Percentiles rank a stretch among this genome's conserved stretches.
These are phyloP conservation scores for Metschnikowia similis DNA, from an alignment of 805 yeast genomes.

Conservation along the genomic window DNA sequence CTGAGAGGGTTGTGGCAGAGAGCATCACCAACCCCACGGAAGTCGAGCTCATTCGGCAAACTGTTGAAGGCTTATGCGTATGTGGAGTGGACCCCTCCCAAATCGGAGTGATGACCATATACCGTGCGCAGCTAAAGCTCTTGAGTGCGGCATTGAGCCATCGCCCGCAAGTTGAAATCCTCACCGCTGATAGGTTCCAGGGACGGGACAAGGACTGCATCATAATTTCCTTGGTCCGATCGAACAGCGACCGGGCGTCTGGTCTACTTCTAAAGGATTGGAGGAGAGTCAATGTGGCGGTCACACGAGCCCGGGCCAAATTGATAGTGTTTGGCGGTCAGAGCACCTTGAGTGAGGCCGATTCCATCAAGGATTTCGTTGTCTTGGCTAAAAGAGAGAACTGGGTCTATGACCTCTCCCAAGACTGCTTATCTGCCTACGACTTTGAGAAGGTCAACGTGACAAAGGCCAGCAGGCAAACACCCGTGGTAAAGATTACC, in stretches of 20 bases:
- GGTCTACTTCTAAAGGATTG: slow-evolving; percentile 84
- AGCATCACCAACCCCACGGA: slow-evolving; percentile 72
- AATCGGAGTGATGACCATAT: slow-evolving; percentile 87
- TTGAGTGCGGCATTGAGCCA: slow-evolving; percentile 24
- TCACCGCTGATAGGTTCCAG: slow-evolving; percentile 94
- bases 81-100: slow-evolving; percentile 57
- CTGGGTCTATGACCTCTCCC: slow-evolving; percentile 64
- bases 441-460: slow-evolving; percentile 16
- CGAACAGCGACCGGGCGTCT: slow-evolving; percentile 59
- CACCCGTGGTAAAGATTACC: slow-evolving; percentile 4
- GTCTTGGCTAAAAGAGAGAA: slow-evolving; percentile 48
- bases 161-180: slow-evolving; percentile 55
- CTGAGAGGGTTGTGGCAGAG: slow-evolving; percentile 56
- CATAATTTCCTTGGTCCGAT: slow-evolving; percentile 82
- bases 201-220: slow-evolving; percentile 94
- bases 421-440: slow-evolving; percentile 37
- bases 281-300: slow-evolving; percentile 91
- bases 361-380: slow-evolving; percentile 57
- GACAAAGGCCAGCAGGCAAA: slow-evolving; percentile 2
- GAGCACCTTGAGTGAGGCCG: slow-evolving; percentile 50
- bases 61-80: slow-evolving; percentile 51
- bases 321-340: slow-evolving; percentile 79
- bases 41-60: slow-evolving; percentile 57
- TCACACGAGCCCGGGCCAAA: slow-evolving; percentile 85
- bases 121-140: slow-evolving; percentile 63